Evolutionary conservation across 768 basidiomycete species (phyloP).

Genomic region (Leccinum rimulosum): DNA sequence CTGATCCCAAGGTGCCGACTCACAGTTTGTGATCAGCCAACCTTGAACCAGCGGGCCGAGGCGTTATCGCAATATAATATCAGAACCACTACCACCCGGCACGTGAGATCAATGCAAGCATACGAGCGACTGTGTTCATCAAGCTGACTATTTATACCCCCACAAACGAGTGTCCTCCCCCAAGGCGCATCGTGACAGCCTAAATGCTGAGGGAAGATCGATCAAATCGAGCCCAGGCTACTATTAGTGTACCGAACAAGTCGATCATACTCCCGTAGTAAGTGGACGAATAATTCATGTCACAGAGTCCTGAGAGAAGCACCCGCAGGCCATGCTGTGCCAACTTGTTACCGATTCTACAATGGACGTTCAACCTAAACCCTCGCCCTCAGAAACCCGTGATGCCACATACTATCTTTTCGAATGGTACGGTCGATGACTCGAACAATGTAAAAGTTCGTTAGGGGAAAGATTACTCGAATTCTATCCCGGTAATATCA

Average conservation of each 20-base stretch:
- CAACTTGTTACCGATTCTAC: constrained; percentile 46
- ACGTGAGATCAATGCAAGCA: constrained; percentile 1
- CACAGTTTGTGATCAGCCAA: background rate
- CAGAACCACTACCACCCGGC: background rate
- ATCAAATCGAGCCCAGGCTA: constrained; percentile 27
- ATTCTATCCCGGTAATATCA: background rate
- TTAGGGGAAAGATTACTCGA: background rate
- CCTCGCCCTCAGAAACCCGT: constrained; percentile 70
- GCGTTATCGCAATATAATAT: background rate
- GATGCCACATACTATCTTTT: constrained; percentile 60
- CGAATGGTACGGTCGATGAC: constrained; percentile 26
- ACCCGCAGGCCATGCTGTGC: constrained; percentile 8
- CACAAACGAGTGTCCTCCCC: constrained; percentile 22
- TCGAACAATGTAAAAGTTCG: background rate
- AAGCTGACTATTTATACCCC: background rate
- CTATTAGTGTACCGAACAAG: constrained; percentile 3
- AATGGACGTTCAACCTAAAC: constrained; percentile 59
- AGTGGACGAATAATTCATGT: background rate
- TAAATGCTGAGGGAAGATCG: constrained; percentile 44
- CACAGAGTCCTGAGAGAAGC: constrained; percentile 36
- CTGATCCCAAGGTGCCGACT: background rate
- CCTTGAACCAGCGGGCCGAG: background rate
- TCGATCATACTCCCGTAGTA: background rate
- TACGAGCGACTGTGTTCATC: background rate
- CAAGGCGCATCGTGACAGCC: constrained; percentile 52